phyloP scores from a whole-genome alignment of 164 flowering plant genomes.

The Tinospora cordifolia region DNA sequence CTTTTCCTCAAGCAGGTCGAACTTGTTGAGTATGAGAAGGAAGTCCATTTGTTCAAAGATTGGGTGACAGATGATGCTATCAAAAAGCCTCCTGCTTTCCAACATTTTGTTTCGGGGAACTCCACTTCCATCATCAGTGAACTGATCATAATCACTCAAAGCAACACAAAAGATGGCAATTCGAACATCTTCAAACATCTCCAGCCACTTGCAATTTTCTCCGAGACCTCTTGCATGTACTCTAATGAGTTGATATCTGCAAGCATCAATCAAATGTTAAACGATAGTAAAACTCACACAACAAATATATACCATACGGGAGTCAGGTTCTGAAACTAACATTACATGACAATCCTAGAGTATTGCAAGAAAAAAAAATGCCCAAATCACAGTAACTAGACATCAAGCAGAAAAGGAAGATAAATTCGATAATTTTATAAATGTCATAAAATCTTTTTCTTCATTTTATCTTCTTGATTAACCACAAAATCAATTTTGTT shows the following conservation, averaged over 20 bases:
- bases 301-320: not conserved
- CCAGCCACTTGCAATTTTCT: constrained; percentile 91
- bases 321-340: too few species aligned
- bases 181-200: constrained; percentile 94
- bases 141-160: constrained; percentile 70
- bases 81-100: constrained; percentile 57
- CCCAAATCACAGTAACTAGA: too few species aligned
- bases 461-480: too few species aligned
- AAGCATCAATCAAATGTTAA: constrained; percentile 5
- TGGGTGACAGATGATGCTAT: constrained; percentile 76
- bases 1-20: constrained; percentile 70
- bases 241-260: constrained; percentile 81
- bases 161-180: constrained; percentile 75
- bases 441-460: too few species aligned
- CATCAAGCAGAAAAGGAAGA: too few species aligned
- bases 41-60: constrained; percentile 71
- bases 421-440: too few species aligned
- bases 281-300: not conserved
- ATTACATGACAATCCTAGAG: too few species aligned
- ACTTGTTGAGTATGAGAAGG: constrained; percentile 75
- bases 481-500: too few species aligned
- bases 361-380: too few species aligned
- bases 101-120: constrained; percentile 61
- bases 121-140: constrained; percentile 43
- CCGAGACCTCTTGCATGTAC: constrained; percentile 71